These are phyloP conservation scores for Chytriomyces confervae DNA, from an alignment of 192 early-diverging fungal genomes.

Conservation along the genomic window DNA sequence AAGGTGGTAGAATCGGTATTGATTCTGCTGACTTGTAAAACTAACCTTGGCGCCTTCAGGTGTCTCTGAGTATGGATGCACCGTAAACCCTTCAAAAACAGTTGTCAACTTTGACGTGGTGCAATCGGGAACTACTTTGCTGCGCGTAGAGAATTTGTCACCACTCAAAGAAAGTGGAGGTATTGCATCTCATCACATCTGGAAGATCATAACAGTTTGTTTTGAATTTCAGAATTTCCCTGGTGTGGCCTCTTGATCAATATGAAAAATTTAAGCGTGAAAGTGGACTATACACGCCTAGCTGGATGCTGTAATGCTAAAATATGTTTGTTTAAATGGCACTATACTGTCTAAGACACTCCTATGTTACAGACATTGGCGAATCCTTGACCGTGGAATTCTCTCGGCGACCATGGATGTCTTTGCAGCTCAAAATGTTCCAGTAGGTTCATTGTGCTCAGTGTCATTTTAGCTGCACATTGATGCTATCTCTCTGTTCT, in stretches of 20 bases:
- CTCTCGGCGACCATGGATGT: constrained; percentile 41
- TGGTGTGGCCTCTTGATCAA: constrained; percentile 87
- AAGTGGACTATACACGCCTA: constrained; percentile 71
- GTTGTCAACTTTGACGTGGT: constrained; percentile 74
- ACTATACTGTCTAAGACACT: constrained; percentile 3
- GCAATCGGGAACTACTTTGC: constrained; percentile 40
- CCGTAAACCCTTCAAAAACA: constrained; percentile 78
- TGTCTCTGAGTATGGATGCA: constrained; percentile 74
- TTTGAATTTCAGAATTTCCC: constrained; percentile 62
- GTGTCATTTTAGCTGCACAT: constrained; percentile 32
- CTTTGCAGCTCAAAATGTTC: constrained; percentile 58
- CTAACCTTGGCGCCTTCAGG: constrained; percentile 33
- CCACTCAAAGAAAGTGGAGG: constrained; percentile 13
- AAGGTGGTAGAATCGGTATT: constrained; percentile 44
- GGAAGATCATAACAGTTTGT: not conserved
- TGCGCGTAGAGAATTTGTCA: constrained; percentile 19
- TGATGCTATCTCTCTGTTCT: not conserved
- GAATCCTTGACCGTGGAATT: constrained; percentile 57
- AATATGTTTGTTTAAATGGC: too few relatives aligned
- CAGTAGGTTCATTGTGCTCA: constrained; percentile 37
- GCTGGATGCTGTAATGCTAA: constrained; percentile 30
- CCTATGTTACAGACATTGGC: constrained; percentile 43
- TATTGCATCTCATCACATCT: not conserved
- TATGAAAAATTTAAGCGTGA: constrained; percentile 67
- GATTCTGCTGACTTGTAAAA: constrained; percentile 2